A percentile compares a stretch with the other conserved stretches of the same genome.
Evolutionary conservation across 2,329 filamentous ascomycete genomes (phyloP).

Genomic region (Neofusicoccum sp.): DNA sequence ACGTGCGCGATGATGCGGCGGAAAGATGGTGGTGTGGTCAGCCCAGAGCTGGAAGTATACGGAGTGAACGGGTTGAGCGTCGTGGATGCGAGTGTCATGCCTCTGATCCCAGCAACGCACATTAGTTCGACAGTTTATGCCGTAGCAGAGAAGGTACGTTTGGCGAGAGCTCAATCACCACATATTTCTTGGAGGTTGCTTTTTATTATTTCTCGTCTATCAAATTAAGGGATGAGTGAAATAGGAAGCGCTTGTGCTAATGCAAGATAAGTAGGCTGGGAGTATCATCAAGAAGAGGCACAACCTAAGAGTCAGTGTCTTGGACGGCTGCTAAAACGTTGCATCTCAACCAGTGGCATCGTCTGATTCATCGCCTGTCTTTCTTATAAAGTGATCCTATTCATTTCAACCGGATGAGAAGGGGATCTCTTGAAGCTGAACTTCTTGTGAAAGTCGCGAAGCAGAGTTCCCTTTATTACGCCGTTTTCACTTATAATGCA

Average conservation of each 20-base stretch:
- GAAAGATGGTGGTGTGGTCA: slow-evolving; percentile 29
- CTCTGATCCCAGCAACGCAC: slow-evolving; percentile 31
- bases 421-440: too few species aligned
- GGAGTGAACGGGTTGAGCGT: slow-evolving; percentile 29
- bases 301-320: neutral
- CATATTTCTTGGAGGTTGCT: neutral
- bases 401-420: too few species aligned
- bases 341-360: too few species aligned
- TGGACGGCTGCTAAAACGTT: neutral
- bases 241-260: neutral
- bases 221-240: too few species aligned
- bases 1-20: slow-evolving; percentile 28
- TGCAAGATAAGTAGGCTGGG: neutral
- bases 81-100: slow-evolving; percentile 33
- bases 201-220: neutral
- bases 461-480: too few species aligned
- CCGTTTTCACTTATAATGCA: too few species aligned
- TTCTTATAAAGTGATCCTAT: too few species aligned
- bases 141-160: slow-evolving; percentile 15
- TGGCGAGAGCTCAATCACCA: neutral
- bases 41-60: slow-evolving; percentile 26
- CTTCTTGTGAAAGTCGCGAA: too few species aligned
- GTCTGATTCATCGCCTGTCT: too few species aligned
- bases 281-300: neutral
- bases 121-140: slow-evolving; percentile 33